These are phyloP conservation scores for Ophiocordyceps unilateralis DNA, from an alignment of 2,329 filamentous ascomycete species.

Conservation along the genomic window DNA sequence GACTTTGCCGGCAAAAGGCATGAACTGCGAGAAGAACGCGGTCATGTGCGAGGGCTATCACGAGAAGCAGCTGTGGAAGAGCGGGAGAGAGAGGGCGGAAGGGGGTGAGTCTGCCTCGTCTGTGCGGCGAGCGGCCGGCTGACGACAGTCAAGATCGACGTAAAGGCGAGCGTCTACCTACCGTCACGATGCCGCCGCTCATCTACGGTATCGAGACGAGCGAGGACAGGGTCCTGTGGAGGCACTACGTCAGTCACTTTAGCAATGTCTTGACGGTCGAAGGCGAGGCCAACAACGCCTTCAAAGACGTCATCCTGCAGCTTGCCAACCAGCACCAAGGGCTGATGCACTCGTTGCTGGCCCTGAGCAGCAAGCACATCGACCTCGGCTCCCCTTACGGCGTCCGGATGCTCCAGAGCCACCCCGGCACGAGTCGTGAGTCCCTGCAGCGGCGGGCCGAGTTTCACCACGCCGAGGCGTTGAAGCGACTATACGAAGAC, in stretches of 20 bases:
- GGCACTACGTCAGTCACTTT: constrained; percentile 66
- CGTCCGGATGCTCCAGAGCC: constrained; percentile 30
- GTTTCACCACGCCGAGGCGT: constrained; percentile 37
- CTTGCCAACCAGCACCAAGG: constrained; percentile 66
- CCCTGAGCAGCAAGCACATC: constrained; percentile 64
- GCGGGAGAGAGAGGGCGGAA: constrained; percentile 59
- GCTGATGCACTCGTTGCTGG: constrained; percentile 80
- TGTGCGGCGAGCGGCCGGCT: constrained; percentile 1
- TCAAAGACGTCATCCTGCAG: constrained; percentile 67
- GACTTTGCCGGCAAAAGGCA: constrained; percentile 29
- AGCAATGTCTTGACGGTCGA: constrained; percentile 71
- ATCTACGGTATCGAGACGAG: constrained; percentile 69
- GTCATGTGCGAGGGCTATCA: constrained; percentile 84
- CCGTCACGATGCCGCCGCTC: constrained; percentile 44
- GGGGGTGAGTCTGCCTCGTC: constrained; percentile 31
- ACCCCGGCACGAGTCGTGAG: constrained; percentile 27
- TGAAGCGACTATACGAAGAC: constrained; percentile 32
- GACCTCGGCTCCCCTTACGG: constrained; percentile 42
- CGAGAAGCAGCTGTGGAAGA: constrained; percentile 74
- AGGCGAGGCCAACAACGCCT: constrained; percentile 65
- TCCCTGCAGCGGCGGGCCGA: constrained; percentile 32
- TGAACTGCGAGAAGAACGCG: constrained; percentile 87
- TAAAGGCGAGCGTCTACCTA: constrained; percentile 29
- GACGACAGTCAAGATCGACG: constrained; percentile 25
- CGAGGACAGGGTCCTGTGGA: constrained; percentile 64